Evolutionary conservation across 2,329 filamentous ascomycete genomes (phyloP).

Genomic region (Venturia aucupariae): DNA sequence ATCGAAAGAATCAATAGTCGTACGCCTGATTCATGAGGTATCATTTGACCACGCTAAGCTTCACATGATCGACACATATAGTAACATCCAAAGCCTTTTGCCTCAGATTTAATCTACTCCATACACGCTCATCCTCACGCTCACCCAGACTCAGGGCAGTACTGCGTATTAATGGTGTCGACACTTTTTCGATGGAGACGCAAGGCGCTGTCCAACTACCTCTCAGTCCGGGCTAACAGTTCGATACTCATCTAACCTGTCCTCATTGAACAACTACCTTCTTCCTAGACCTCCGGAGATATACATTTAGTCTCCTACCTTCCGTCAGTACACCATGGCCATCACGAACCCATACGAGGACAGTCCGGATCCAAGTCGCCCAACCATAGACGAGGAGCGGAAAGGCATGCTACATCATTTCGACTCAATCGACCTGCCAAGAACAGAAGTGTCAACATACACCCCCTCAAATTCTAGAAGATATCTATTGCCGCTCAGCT

Average conservation of each 20-base stretch:
- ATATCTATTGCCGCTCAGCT: not conserved
- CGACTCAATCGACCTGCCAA: not conserved
- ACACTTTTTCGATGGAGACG: not conserved
- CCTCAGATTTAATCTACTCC: not conserved
- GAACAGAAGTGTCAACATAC: not conserved
- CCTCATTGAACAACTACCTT: no score
- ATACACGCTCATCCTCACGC: not conserved
- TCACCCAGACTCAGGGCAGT: no score
- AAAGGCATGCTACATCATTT: not conserved
- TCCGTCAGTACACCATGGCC: not conserved
- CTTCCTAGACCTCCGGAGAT: no score
- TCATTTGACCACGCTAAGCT: not conserved
- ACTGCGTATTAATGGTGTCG: not conserved
- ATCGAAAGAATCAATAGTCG: no score
- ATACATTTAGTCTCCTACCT: not conserved
- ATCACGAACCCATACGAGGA: constrained; percentile 7
- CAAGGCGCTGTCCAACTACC: not conserved
- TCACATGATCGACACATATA: not conserved
- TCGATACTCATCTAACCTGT: not conserved
- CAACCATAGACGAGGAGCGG: not conserved
- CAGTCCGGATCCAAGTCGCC: not conserved
- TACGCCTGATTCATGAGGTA: no score
- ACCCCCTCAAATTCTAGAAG: not conserved
- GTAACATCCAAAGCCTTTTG: not conserved
- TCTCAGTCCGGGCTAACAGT: not conserved